Base-by-base conservation (phyloP, 371 early-diverging fungal species). In the Sporodiniella umbellata region DNA sequence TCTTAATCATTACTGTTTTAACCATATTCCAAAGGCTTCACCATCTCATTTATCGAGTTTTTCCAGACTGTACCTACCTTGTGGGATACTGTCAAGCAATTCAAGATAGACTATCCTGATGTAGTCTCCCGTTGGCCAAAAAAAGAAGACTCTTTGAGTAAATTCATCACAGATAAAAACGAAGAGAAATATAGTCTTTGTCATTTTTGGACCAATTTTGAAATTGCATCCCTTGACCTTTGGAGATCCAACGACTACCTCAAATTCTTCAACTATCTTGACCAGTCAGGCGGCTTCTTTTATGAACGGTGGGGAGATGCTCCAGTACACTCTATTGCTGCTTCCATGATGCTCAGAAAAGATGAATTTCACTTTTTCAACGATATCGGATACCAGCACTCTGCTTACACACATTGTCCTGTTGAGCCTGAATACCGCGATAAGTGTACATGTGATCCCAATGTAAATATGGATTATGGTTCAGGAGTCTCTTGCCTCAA, bases 231-330 rank as follows among this genome's bases (percentile, higher is more conserved):
- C 37, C 74, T 96, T 59, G 80, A 85, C 12, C 79, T 95, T 58
- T 93, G 89, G 76, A 79, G 95, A 59, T 77, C 81, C 17, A 70
- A 80, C 14, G 79, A 77, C 33, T 97, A 95, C 58, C 51, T 74
- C 18, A 75, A 79, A 28, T 87, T 81, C 48, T 98, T 98, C 58
- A 71, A 86, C 28, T 87, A 81, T 60, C 57, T 98, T 45, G 97
- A 98, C 63, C 71, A 70, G 42, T 53, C 79, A 12, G 96, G 96
- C 14, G 95, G 96, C 0, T 98, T 96, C 77, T 96, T 89, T 65
- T 96, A 95, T 63, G 96, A 96, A 58, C 52, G 62, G 4, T 97
- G 97, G 97, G 97, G 97, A 3, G 98, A 96, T 80, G 98, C 97
- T 8, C 98, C 98, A 7, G 87, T 98, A 1, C 98, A 96, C 59